These are phyloP conservation scores for Trypanosoma cruzi DNA, from an alignment of 208 protist genomes.

Conservation along the genomic window DNA sequence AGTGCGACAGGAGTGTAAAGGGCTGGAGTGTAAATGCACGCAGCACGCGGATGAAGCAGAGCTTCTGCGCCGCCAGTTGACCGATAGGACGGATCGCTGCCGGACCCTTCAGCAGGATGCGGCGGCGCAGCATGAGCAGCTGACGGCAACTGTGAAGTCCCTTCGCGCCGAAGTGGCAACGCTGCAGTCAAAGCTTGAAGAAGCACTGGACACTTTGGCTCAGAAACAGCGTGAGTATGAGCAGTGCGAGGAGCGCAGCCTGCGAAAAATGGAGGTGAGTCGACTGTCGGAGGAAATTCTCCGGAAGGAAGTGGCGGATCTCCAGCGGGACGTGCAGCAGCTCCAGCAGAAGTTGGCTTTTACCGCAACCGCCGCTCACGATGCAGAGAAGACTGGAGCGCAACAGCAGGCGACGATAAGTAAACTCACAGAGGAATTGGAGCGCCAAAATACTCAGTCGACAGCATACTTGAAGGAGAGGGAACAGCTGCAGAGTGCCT, in stretches of 20 bases:
- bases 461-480: constrained; percentile 36
- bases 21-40: constrained; percentile 13
- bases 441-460: constrained; percentile 37
- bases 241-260: constrained; percentile 40
- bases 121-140: constrained; percentile 33
- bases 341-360: constrained; percentile 39
- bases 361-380: constrained; percentile 28
- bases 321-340: constrained; percentile 36
- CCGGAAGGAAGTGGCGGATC: constrained; percentile 45
- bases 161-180: constrained; percentile 43
- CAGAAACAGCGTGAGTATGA: constrained; percentile 33
- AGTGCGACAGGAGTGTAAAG: constrained; percentile 30
- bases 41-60: not conserved
- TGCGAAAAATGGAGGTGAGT: constrained; percentile 43
- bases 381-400: constrained; percentile 35
- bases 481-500: constrained; percentile 33
- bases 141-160: constrained; percentile 38
- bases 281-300: constrained; percentile 50
- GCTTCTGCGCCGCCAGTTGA: not conserved
- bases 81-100: constrained; percentile 22
- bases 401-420: constrained; percentile 41
- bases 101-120: constrained; percentile 36
- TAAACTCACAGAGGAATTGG: constrained; percentile 44
- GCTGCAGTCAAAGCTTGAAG: constrained; percentile 42
- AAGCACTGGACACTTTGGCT: constrained; percentile 38